Base-by-base conservation (phyloP, 495 filamentous ascomycete genomes). In the Neurospora sp. region DNA sequence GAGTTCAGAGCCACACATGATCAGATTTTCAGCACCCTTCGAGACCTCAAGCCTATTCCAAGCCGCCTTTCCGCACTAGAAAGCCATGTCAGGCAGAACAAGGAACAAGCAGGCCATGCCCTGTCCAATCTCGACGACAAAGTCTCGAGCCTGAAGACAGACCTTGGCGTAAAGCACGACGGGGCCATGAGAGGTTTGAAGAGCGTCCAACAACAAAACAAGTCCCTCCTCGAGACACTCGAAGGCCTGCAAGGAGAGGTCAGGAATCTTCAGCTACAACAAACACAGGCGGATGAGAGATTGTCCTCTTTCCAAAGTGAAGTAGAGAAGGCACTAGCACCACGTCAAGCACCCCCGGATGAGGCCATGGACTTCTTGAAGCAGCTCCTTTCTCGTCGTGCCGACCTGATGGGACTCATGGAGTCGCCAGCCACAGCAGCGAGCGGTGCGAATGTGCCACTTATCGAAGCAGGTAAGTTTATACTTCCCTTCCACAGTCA, bases 1-100 rank as follows among this genome's bases (percentile, higher is more conserved):
- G 75, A 80, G 40, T 61, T 37, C 59, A 79, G 73, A 48, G 71
- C 73, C 39, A 77, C 16, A 8, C 44, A 42, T 5, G 77, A 77
- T 16, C 71, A 73, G 4, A 42, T 76, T 8, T 40, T 61, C 12
- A 69, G 68, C 6, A 39, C 65, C 7, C n/a, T 80, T 40, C 45
- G 48, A 38, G 70, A 73, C 0, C 37, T 73, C 12, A 48, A 17
- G 35, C 44, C 70, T 2, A 41, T 78, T 17, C 74, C 22, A 53
- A n/a, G 70, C 37, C 61, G 22, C 14, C 5, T 79, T 20, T 65
- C 73, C 22, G 10, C 70, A 6, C 37, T 79, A 14, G 72, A 74
- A 45, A 72, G 71, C 8, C 42, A 78, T 12, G 39, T 74, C 17
- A 41, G 8, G 22, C 44, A 72, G n/a, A 38, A 70, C 65, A 72